Conservation (phyloP, 805 yeast genomes). For the Yarrowia sp. region DNA sequence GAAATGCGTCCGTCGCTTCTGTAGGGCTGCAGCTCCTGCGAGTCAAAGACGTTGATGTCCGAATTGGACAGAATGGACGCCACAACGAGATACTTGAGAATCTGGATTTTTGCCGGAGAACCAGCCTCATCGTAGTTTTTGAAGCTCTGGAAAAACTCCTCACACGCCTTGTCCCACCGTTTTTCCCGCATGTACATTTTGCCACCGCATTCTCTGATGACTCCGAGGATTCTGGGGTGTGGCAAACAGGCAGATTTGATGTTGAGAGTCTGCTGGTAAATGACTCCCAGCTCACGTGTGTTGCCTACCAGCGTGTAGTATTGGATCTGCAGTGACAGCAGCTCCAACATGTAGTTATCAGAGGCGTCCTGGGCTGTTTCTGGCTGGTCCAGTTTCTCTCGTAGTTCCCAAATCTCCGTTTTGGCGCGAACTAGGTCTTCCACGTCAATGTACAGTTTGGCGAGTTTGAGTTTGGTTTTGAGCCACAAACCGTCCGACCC, state of each 20-base stretch:
- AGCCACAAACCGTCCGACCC: slow-evolving; percentile 37
- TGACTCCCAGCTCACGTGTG: slow-evolving; percentile 43
- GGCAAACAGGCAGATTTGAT: slow-evolving; percentile 54
- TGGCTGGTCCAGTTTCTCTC: slow-evolving; percentile 8
- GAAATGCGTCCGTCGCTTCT: slow-evolving; percentile 36
- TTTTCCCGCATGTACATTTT: slow-evolving; percentile 56
- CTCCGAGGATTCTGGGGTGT: slow-evolving; percentile 71
- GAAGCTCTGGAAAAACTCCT: slow-evolving; percentile 53
- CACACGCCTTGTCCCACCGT: slow-evolving; percentile 56
- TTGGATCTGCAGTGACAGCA: slow-evolving; percentile 63
- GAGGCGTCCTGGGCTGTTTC: slow-evolving; percentile 27
- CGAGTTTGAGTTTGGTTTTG: slow-evolving; percentile 36
- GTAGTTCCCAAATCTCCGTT: slow-evolving; percentile 20
- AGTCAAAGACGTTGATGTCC: slow-evolving; percentile 69
- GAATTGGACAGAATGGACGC: slow-evolving; percentile 54
- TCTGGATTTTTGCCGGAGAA: slow-evolving; percentile 53
- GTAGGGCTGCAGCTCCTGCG: slow-evolving; percentile 65
- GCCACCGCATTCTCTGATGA: slow-evolving; percentile 75
- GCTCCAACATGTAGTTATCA: slow-evolving; percentile 48
- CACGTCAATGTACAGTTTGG: slow-evolving; percentile 35
- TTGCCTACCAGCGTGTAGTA: slow-evolving; percentile 44
- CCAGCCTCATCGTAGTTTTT: slow-evolving; percentile 65
- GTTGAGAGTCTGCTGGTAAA: slow-evolving; percentile 48
- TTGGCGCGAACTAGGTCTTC: slow-evolving; percentile 30
- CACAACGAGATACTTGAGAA: slow-evolving; percentile 59